Percentiles rank a stretch among this genome's conserved stretches.
Conservation (phyloP, 192 early-diverging fungal genomes). For the Coemansia sp. region DNA sequence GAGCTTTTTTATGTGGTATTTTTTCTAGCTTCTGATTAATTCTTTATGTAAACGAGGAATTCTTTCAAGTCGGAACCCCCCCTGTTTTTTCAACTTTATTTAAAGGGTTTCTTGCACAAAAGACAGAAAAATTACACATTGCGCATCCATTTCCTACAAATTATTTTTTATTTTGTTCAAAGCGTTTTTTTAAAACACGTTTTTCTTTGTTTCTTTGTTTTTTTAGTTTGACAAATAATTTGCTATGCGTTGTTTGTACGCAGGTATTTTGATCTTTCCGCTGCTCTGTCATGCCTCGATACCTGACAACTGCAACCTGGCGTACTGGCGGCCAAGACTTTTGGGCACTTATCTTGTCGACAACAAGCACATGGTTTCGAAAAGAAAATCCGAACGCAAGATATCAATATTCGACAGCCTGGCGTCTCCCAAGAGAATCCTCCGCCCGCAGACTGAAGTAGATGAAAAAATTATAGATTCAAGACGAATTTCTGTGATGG, state of each 20-base stretch:
- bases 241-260: not conserved
- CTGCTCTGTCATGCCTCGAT: not conserved
- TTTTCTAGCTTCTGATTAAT: too few relatives aligned
- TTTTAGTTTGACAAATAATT: not conserved
- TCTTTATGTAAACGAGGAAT: too few relatives aligned
- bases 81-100: too few relatives aligned
- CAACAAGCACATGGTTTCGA: constrained; percentile 14
- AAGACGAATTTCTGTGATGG: constrained; percentile 34
- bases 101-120: too few relatives aligned
- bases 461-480: constrained; percentile 26
- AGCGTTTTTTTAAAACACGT: not conserved
- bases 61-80: too few relatives aligned
- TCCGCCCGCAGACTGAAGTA: constrained; percentile 32
- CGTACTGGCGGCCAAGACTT: constrained; percentile 40
- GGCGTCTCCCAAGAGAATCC: constrained; percentile 26
- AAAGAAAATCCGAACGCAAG: constrained; percentile 14
- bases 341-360: constrained; percentile 29
- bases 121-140: too few relatives aligned
- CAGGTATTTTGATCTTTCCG: not conserved
- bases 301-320: constrained; percentile 37
- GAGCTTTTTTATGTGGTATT: too few relatives aligned
- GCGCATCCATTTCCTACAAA: not conserved
- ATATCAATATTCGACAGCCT: constrained; percentile 29
- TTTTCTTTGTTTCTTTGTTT: not conserved
- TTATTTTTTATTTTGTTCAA: not conserved